Evolutionary conservation across 1,284 basidiomycete genomes (phyloP).

Genomic region (Clitocybe nebularis): DNA sequence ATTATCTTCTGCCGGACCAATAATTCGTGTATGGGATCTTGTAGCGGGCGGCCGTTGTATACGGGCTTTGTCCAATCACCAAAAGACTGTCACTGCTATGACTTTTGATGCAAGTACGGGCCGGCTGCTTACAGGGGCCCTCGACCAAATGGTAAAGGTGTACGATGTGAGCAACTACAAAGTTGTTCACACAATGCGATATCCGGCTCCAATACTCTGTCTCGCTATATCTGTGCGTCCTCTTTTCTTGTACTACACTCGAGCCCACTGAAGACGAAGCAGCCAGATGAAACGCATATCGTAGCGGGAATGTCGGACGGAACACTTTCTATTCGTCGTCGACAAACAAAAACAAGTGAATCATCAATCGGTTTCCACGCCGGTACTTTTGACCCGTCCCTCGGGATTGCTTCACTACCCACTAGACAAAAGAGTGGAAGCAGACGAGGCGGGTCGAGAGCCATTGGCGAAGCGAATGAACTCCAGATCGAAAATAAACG

Average conservation of each 20-base stretch:
- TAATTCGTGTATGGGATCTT: constrained; percentile 94
- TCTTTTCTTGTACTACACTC: constrained; percentile 9
- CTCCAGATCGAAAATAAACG: constrained; percentile 74
- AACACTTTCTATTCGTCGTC: constrained; percentile 83
- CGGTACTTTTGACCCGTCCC: constrained; percentile 72
- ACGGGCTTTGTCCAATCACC: constrained; percentile 91
- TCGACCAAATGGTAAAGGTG: constrained; percentile 98
- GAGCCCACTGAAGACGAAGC: constrained; percentile 10
- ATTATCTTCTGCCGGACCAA: constrained; percentile 87
- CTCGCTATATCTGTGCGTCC: constrained; percentile 81
- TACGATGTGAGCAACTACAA: constrained; percentile 94
- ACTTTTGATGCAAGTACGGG: constrained; percentile 75
- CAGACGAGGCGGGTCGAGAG: constrained; percentile 21
- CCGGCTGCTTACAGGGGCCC: constrained; percentile 83
- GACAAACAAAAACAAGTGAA: constrained; percentile 75
- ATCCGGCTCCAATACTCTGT: constrained; percentile 89
- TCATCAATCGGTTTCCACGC: constrained; percentile 46
- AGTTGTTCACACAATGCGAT: constrained; percentile 98
- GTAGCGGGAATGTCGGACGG: constrained; percentile 97
- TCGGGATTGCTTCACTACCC: constrained; percentile 49
- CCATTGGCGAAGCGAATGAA: constrained; percentile 55
- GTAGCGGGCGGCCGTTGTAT: constrained; percentile 89
- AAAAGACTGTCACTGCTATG: constrained; percentile 93
- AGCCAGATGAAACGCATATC: constrained; percentile 97
- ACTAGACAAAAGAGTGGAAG: constrained; percentile 53